Evolutionary conservation across 176 grass and related monocot species (phyloP).

Genomic region (Metroxylon sagu): DNA sequence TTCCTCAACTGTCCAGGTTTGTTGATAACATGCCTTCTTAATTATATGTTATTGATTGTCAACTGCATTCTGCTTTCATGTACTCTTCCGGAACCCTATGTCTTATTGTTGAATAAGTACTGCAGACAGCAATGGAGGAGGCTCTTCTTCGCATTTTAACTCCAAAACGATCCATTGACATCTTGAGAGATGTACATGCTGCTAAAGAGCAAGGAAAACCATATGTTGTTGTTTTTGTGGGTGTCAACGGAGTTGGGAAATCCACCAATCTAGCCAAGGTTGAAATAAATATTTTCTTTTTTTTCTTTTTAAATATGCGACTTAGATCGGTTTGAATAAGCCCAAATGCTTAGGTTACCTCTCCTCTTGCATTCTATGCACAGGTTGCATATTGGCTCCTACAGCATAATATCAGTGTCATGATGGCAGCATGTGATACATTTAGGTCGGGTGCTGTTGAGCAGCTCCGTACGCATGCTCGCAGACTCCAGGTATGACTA

Average conservation of each 20-base stretch:
- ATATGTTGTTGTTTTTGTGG: conserved; percentile 92
- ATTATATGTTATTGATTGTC: not conserved
- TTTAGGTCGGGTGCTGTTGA: conserved; percentile 88
- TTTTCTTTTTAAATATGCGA: no score
- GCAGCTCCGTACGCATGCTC: conserved; percentile 40
- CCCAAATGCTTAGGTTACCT: no score
- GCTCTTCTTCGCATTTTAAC: conserved; percentile 84
- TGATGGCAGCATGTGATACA: conserved; percentile 82
- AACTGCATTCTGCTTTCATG: not conserved
- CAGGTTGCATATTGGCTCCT: conserved; percentile 96
- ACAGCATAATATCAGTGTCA: conserved; percentile 90
- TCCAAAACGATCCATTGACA: conserved; percentile 83
- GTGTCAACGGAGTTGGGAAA: conserved; percentile 96
- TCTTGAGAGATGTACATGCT: conserved; percentile 83
- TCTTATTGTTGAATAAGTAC: conserved; percentile 6
- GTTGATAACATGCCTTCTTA: not conserved
- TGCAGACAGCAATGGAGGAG: conserved; percentile 91
- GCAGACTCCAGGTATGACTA: conserved; percentile 38
- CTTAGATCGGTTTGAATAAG: no score
- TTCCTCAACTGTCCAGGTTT: conserved; percentile 90
- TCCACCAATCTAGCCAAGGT: conserved; percentile 97
- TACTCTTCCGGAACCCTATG: not conserved
- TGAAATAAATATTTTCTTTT: no score
- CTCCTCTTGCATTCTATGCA: not conserved
- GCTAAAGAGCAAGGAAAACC: conserved; percentile 90